phyloP scores from a whole-genome alignment of 805 yeast species.

The Candida verbasci region DNA sequence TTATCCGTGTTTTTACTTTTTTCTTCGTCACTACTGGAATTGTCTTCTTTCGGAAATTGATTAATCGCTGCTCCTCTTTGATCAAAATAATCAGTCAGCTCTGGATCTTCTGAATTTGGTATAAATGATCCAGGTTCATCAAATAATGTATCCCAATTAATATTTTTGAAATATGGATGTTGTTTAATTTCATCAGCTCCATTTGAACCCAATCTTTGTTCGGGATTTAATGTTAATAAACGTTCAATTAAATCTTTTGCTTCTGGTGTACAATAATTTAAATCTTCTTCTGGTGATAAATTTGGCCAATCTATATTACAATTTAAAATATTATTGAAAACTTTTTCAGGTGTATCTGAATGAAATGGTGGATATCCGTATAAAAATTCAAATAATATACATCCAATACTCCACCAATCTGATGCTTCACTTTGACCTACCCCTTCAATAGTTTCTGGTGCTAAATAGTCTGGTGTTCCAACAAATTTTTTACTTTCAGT shows the following conservation, averaged over 20 bases:
- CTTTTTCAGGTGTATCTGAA: constrained; percentile 70
- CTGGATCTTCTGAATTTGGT: constrained; percentile 75
- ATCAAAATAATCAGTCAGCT: constrained; percentile 88
- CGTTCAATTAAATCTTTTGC: constrained; percentile 72
- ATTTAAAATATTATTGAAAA: constrained; percentile 73
- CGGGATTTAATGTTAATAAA: constrained; percentile 62
- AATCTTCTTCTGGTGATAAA: constrained; percentile 49
- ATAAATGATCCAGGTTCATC: constrained; percentile 75
- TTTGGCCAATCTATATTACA: constrained; percentile 85
- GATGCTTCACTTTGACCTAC: constrained; percentile 75
- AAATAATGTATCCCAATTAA: constrained; percentile 73
- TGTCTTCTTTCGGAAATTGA: constrained; percentile 51
- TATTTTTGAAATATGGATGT: constrained; percentile 72
- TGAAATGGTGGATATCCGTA: constrained; percentile 96
- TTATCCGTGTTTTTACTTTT: background rate
- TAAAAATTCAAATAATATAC: constrained; percentile 86
- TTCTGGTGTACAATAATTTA: constrained; percentile 49
- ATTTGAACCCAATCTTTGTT: constrained; percentile 64
- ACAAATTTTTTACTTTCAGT: constrained; percentile 62
- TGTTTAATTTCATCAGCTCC: constrained; percentile 75
- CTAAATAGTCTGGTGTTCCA: constrained; percentile 96
- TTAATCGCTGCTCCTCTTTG: constrained; percentile 77
- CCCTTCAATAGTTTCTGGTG: constrained; percentile 93
- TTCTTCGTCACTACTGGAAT: constrained; percentile 10
- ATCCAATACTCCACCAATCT: constrained; percentile 99